Base-by-base conservation (phyloP, 768 basidiomycete species). In the Chalciporus chontae region DNA sequence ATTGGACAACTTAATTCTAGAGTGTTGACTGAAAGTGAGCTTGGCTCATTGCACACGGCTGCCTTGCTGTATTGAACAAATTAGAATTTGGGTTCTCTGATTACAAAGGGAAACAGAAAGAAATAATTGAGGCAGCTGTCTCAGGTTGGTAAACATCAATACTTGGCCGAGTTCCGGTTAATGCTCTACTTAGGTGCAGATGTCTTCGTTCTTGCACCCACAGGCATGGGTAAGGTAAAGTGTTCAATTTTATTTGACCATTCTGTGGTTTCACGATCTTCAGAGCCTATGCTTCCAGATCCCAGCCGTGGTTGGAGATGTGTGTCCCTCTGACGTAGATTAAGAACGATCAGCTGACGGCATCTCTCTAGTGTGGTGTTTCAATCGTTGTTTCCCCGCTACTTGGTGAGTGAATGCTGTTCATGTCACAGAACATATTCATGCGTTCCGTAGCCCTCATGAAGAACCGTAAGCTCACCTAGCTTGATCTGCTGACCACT, bases 271-370 rank as follows among this genome's bases (percentile, higher is more conserved):
- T 40, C 31, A 29, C 47, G 38, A 40, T 45, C 5, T 18, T 4
- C 44, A 90, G 88, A 90, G 88, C 58, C 59, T 93, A 4, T 93
- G 90, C 66, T 93, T 92, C 61, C 90, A 92, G 69, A 71, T 91
- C 24, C 90, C 90, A 39, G 90, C 90, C 0, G 69, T 85, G 29
- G 81, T 82, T 8, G 79, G 76, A 36, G 72, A 78, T 50, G 87
- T 85, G 51, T 45, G 56, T 59, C 15, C 26, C 31, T 34, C 47
- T 23, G 15, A 32, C 26, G 11, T 3, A 15, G 17, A 21, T 24
- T 32, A 4, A 21, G 37, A 8, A n/a, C 3, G 11, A 15, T 14
- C 21, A 32, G 29, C 24, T 14, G 36, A 52, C 1, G n/a, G 18
- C 3, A 18, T 2, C 24, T 14, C 21, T 36, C 17, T 40, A 89